Evolutionary conservation across 306 rosid species (phyloP), one percentile per base, ranked within the genome.

Genomic region (Castanopsis chinensis): DNA sequence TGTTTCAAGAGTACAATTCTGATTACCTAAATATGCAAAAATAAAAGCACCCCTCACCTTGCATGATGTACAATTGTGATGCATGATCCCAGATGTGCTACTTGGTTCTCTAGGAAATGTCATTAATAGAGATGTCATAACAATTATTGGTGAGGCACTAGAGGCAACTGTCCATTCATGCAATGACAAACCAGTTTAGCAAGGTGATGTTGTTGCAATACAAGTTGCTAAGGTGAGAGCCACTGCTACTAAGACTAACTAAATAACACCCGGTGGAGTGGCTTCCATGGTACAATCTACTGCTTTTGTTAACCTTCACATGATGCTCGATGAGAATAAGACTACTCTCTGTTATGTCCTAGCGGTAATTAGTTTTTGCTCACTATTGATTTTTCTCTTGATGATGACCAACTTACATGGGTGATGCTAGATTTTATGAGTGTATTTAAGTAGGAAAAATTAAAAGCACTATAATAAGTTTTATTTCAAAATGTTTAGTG

Each of bases 161-260:
- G 93, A 94, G 78, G 91, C 92, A 0, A 67, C 89, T 0, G 89
- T 87, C 1, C 23, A 81, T 0, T 45, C 86, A 0, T 85, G 82
- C 0, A 82, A 87, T 0, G 86, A 86, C 73, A 91, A 91, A 54
- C 73, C 88, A 6, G 73, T 92, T 37, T 84, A 91, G 1, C 79
- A 82, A 18, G 86, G 91, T 1, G 92, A 92, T n/a, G 90, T 91
- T 0, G 84, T 92, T 5, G 88, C 88, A 1, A 86, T 87, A n/a
- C 86, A 90, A 56, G 90, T 87, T 0, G 85, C 88, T 0, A 90
- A 91, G 67, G 45, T 85, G 79, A 86, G 86, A 77, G 91, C 90
- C 41, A 33, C 35, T 33, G 35, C 35, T 33, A 83, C 85, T 0
- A 89, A 89, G 0, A 68, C 10, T 5, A 84, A 79, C 1, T 72